These are phyloP conservation scores for Chimonanthus praecox DNA, from an alignment of 164 flowering plant species.

Conservation along the genomic window DNA sequence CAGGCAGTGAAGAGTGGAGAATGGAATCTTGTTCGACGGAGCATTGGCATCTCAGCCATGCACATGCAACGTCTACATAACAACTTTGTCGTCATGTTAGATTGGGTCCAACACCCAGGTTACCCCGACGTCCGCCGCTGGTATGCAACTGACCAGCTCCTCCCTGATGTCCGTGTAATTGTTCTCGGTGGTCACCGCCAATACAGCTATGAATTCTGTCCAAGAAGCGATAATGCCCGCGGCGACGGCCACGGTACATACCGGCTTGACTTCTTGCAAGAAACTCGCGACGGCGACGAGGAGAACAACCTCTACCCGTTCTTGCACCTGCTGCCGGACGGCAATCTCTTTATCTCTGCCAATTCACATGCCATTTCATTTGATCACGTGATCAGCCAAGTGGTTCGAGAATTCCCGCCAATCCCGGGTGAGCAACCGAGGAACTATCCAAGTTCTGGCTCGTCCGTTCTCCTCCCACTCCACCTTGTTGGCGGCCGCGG, in stretches of 20 bases:
- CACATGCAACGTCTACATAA: conserved; percentile 87
- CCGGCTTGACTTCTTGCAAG: no score
- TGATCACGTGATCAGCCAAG: conserved; percentile 21
- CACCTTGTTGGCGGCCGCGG: background rate
- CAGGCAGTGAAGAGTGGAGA: conserved; percentile 18
- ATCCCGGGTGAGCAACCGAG: conserved; percentile 37
- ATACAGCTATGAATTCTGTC: conserved; percentile 75
- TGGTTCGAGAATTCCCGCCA: conserved; percentile 29
- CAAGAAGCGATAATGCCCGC: conserved; percentile 23
- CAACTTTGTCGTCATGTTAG: conserved; percentile 75
- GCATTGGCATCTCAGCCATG: conserved; percentile 75
- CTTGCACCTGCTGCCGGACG: conserved; percentile 38
- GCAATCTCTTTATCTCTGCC: conserved; percentile 40
- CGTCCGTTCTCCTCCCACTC: conserved; percentile 37
- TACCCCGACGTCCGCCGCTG: conserved; percentile 42
- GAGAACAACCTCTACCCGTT: conserved; percentile 54
- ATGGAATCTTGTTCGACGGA: conserved; percentile 53
- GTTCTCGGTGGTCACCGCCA: conserved; percentile 64
- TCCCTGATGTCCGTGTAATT: conserved; percentile 63
- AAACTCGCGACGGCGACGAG: conserved; percentile 27
- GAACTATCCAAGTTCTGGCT: conserved; percentile 47
- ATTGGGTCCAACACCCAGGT: conserved; percentile 49
- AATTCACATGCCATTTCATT: conserved; percentile 33
- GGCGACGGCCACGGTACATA: background rate
- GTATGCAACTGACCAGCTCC: conserved; percentile 72